Conservation (phyloP, 148 eudicot species). For the Dysphania ambrosioides region DNA sequence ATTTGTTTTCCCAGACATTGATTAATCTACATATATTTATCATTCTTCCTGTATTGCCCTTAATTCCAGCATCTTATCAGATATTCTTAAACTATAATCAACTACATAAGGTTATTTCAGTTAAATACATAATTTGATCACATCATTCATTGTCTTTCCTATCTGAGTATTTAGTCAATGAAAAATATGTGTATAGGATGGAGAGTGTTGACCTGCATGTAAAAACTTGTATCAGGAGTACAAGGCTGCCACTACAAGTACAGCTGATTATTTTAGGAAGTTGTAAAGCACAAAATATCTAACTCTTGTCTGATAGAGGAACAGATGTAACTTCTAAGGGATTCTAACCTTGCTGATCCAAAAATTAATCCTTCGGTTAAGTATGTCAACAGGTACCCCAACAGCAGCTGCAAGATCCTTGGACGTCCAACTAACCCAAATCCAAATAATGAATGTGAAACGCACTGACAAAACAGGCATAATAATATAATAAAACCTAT, state of each 20-base stretch:
- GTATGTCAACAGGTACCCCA: conserved; percentile 79
- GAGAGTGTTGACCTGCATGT: background rate
- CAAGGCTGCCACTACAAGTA: background rate
- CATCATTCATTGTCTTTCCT: background rate
- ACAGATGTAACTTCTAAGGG: background rate
- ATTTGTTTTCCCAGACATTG: too few relatives aligned
- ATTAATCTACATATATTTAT: background rate
- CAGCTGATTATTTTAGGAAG: background rate
- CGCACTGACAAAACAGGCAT: background rate
- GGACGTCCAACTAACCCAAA: conserved; percentile 74
- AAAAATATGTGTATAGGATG: background rate
- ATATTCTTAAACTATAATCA: background rate
- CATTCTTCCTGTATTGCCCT: background rate
- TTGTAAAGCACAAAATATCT: background rate
- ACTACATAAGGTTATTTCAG: background rate
- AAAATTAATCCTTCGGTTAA: conserved; percentile 72
- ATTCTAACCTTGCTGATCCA: conserved; percentile 89
- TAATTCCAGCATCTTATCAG: background rate
- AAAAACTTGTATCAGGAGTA: background rate
- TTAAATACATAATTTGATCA: background rate
- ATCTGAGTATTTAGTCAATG: background rate
- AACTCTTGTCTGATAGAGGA: background rate
- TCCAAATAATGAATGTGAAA: conserved; percentile 5
- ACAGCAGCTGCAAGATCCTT: conserved; percentile 83
- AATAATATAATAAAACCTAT: conserved; percentile 7